These are phyloP conservation scores for Sporisorium scitamineum DNA, from an alignment of 1,284 basidiomycete species.

Conservation along the genomic window DNA sequence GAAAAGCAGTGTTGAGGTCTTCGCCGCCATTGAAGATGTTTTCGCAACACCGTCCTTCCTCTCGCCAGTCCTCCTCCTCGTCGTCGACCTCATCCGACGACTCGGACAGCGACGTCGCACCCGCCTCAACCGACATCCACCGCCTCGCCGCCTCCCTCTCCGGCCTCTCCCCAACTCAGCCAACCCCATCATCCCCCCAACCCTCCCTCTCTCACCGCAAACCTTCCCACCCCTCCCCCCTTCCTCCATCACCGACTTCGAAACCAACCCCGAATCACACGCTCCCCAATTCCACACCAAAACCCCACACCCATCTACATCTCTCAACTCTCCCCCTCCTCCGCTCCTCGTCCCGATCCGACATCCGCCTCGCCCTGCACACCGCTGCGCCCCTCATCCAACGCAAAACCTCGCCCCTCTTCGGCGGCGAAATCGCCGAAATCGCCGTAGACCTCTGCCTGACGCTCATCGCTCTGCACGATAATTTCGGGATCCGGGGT, in stretches of 20 bases:
- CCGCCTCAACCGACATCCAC: constrained; percentile 17
- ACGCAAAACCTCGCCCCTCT: constrained; percentile 38
- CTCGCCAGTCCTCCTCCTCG: not conserved
- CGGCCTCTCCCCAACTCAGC: constrained; percentile 22
- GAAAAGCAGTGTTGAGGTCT: not conserved
- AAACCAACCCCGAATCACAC: constrained; percentile 27
- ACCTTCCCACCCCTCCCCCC: not conserved
- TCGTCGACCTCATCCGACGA: constrained; percentile 27
- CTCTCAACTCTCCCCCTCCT: constrained; percentile 68
- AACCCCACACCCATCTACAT: constrained; percentile 69
- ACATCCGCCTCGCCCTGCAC: constrained; percentile 43
- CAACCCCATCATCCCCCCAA: not conserved
- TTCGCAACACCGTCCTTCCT: not conserved
- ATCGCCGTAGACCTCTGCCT: constrained; percentile 85
- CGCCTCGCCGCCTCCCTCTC: constrained; percentile 34
- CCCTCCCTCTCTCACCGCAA: not conserved
- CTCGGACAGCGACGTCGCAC: constrained; percentile 10
- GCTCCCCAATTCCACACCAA: constrained; percentile 44
- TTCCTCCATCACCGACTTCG: constrained; percentile 2
- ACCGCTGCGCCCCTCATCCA: constrained; percentile 50
- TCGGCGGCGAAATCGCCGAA: constrained; percentile 75
- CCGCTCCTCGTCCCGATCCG: constrained; percentile 39
- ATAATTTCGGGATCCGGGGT: constrained; percentile 84
- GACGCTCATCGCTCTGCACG: constrained; percentile 79
- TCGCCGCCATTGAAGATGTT: constrained; percentile 20